Percentiles rank a stretch among this genome's conserved stretches.
These are phyloP conservation scores for Oryza australiensis DNA, from an alignment of 176 grass and related monocot genomes.

Conservation along the genomic window DNA sequence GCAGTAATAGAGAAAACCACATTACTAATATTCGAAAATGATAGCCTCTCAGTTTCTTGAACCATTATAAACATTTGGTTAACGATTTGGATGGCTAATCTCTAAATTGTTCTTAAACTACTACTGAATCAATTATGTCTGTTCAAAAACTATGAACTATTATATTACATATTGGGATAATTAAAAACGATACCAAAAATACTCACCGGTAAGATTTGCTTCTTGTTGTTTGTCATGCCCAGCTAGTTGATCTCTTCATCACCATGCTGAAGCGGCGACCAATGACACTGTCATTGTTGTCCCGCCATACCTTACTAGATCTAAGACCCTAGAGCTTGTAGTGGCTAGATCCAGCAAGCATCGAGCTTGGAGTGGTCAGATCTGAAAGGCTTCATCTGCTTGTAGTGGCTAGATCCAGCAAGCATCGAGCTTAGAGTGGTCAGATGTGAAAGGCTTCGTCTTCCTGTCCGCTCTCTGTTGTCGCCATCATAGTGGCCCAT, in stretches of 20 bases:
- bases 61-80: background rate
- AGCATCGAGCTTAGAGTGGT: background rate
- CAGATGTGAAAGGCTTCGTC: background rate
- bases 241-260: background rate
- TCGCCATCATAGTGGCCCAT: background rate
- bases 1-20: background rate
- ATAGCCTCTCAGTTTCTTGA: too few species aligned
- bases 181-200: background rate
- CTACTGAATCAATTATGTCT: background rate
- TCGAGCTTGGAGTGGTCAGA: background rate
- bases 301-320: background rate
- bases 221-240: background rate
- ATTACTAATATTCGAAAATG: background rate
- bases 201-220: background rate
- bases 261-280: rapidly evolving
- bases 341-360: background rate
- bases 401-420: too few species aligned
- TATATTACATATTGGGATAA: background rate
- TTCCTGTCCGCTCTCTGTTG: background rate
- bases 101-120: background rate
- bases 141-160: background rate
- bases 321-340: background rate
- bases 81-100: background rate
- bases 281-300: background rate
- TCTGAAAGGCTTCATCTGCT: background rate